A percentile compares a stretch with the other conserved stretches of the same genome.
Evolutionary conservation across 768 basidiomycete species (phyloP).

Genomic region (Xerocomellus chrysenteron): DNA sequence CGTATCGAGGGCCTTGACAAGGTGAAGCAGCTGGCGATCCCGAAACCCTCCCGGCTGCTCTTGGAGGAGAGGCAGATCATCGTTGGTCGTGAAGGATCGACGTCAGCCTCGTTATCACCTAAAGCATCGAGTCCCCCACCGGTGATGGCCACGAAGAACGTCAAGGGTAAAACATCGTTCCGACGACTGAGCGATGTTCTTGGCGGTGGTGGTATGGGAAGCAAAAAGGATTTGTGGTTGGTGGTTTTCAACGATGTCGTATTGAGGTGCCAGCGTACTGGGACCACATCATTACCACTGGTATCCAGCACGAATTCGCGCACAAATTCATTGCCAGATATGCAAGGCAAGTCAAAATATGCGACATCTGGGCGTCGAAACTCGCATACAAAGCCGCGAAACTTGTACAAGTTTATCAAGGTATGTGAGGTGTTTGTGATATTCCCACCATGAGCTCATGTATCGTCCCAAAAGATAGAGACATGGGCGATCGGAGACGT

Average conservation of each 20-base stretch:
- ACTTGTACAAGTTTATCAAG: slow-evolving; percentile 92
- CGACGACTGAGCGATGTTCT: slow-evolving; percentile 90
- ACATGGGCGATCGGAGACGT: slow-evolving; percentile 83
- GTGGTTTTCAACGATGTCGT: slow-evolving; percentile 96
- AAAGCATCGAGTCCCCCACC: slow-evolving; percentile 37
- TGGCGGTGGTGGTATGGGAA: slow-evolving; percentile 51
- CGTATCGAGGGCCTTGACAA: slow-evolving; percentile 96
- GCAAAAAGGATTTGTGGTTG: slow-evolving; percentile 90
- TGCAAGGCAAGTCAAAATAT: slow-evolving; percentile 82
- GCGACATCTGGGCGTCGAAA: slow-evolving; percentile 77
- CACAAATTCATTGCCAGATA: slow-evolving; percentile 77
- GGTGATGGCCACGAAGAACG: slow-evolving; percentile 47
- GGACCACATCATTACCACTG: slow-evolving; percentile 81
- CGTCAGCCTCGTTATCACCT: slow-evolving; percentile 14
- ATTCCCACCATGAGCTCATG: slow-evolving; percentile 1
- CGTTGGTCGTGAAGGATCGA: slow-evolving; percentile 32
- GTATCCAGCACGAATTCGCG: slow-evolving; percentile 66
- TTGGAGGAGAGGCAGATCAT: slow-evolving; percentile 70
- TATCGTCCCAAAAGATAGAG: slow-evolving; percentile 60
- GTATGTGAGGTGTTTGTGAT: slow-evolving; percentile 37
- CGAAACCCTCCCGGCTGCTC: slow-evolving; percentile 87
- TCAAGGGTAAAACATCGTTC: slow-evolving; percentile 84
- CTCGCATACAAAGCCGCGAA: slow-evolving; percentile 79
- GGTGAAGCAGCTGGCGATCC: slow-evolving; percentile 87
- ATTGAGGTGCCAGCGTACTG: slow-evolving; percentile 85